A percentile compares a stretch with the other conserved stretches of the same genome.
Evolutionary conservation across 2,329 filamentous ascomycete species (phyloP).

Genomic region (Coniosporium tulheliwenetii): DNA sequence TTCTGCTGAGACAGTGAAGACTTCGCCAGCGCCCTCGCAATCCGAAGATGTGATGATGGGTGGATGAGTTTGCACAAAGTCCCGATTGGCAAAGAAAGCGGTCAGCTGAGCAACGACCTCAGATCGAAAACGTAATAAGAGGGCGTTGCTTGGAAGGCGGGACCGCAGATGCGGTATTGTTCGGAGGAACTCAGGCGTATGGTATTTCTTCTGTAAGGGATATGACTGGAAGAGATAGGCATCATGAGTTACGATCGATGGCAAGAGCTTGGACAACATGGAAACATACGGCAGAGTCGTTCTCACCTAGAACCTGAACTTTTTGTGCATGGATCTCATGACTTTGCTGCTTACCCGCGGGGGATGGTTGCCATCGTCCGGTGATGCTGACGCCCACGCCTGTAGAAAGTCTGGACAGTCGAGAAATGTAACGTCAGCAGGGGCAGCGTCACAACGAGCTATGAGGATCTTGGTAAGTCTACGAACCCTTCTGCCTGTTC

Average conservation of each 20-base stretch:
- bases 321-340: conserved; percentile 66
- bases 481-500: conserved; percentile 57
- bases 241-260: background rate
- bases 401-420: conserved; percentile 50
- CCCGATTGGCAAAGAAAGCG: conserved; percentile 55
- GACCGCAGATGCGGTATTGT: conserved; percentile 75
- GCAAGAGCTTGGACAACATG: conserved; percentile 16
- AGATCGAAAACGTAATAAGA: conserved; percentile 70
- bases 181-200: conserved; percentile 75
- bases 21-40: conserved; percentile 91
- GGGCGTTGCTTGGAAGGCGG: conserved; percentile 65
- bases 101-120: conserved; percentile 59
- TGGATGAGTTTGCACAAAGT: conserved; percentile 74
- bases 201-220: conserved; percentile 93
- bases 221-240: conserved; percentile 28
- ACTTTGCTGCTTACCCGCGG: conserved; percentile 48
- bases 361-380: conserved; percentile 62
- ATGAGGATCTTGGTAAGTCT: background rate
- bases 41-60: conserved; percentile 94
- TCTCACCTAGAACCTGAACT: conserved; percentile 57
- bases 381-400: conserved; percentile 65
- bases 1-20: conserved; percentile 48
- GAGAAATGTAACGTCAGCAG: background rate
- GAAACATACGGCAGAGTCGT: conserved; percentile 56
- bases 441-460: background rate